Base-by-base conservation (phyloP, 2,329 filamentous ascomycete species). In the Paraconiothyrium sp. region DNA sequence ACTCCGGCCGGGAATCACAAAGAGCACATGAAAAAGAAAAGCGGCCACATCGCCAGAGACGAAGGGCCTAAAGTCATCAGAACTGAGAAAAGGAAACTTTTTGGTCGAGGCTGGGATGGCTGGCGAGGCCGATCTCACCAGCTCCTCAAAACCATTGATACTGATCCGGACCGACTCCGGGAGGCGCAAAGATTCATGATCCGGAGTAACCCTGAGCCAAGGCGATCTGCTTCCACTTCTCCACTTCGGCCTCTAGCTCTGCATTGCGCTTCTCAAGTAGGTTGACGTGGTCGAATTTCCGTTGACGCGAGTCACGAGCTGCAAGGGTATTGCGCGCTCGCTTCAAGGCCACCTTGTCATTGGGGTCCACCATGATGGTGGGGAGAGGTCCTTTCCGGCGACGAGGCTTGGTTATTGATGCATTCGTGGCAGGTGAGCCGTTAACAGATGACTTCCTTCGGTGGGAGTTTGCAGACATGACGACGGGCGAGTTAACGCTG, bases 321-420 rank as follows among this genome's bases (percentile, higher is more conserved):
- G 94, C 94, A 78, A 96, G 87, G 9, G 93, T 97, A 79, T 97
- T 98, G 69, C 93, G 91, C 54, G 93, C 94, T 78, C 94, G 92
- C 89, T 97, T 97, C 85, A 94, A 87, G 22, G 92, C 93, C n/a
- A 91, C 78, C 10, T 86, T 87, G 73, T 97, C 94, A 46, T 71
- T 81, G 0, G 89, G 87, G 69, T 97, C 92, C 41, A 93, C 87
- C 63, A 90, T 82, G 76, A 97, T 94, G 7, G 90, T 89, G 65
- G 91, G 90, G 58, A 97, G 83, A 65, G 91, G 89, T 85, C 94
- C 94, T 75, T 92, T 89, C 66, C 92, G 91, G 77, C 91, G 90
- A 68, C 92, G 90, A 71, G 90, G 82, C 69, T 79, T 79, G 74
- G 81, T 86, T 58, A 96, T 89, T 63, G 92, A 92, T 67, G 92